Evolutionary conservation across 306 rosid species (phyloP), one percentile per base, ranked within the genome.

Genomic region (Carpinus fangiana): DNA sequence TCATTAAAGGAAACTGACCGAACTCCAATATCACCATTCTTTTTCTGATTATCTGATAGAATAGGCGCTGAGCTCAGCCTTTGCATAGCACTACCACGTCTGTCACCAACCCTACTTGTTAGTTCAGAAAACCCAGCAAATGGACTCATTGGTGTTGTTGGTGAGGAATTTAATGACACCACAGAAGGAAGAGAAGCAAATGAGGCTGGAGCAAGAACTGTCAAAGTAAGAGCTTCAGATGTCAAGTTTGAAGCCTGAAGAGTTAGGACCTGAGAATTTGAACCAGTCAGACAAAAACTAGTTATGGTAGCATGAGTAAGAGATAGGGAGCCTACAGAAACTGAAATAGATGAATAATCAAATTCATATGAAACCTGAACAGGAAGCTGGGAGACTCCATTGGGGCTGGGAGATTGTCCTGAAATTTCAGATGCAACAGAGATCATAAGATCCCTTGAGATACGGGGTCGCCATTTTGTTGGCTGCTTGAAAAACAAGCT

Each of bases 181-280:
- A 91, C 90, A 12, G 98, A 85, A 52, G 91, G 93, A 73, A 84
- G 87, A 68, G 86, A 86, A 87, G 86, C 75, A 80, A 85, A 84
- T 45, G 98, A 91, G 78, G 97, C 91, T 7, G 98, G 98, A 76
- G 99, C 98, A 74, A 93, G 92, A 81, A 96, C 86, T 23, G 97
- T 96, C 82, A 93, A 81, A 80, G 90, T 91, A 74, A 93, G 92
- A 89, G 91, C 97, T 84, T 91, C 94, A 21, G 92, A 84, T 64
- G 97, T 96, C 88, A 96, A 84, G 87, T 96, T 96, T 82, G 99
- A 91, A 76, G 91, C 98, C 90, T 96, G 96, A 79, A 96, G 94
- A 69, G 98, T 93, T 82, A 96, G 82, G 74, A 93, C 93, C 99
- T 96, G 94, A 77, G 71, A 85, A 87, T 80, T 82, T 74, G 81